These are phyloP conservation scores for Aphanomyces astaci DNA, from an alignment of 352 stramenopile species.

Conservation along the genomic window DNA sequence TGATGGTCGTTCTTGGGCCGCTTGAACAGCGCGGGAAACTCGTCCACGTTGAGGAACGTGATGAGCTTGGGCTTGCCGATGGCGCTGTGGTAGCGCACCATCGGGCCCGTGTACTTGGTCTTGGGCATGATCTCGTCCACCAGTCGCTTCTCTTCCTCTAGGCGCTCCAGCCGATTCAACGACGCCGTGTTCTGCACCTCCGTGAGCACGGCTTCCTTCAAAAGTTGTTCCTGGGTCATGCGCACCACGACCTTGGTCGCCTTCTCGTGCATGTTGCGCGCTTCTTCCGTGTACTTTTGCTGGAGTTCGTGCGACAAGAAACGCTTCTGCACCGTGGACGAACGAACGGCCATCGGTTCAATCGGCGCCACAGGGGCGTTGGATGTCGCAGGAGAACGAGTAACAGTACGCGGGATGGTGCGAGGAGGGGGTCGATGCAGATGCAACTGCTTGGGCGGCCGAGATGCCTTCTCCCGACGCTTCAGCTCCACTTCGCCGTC, in stretches of 20 bases:
- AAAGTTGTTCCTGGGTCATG: conserved; percentile 58
- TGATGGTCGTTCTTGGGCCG: neutral
- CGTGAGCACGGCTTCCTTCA: conserved; percentile 63
- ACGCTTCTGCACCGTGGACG: conserved; percentile 13
- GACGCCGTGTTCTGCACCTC: conserved; percentile 76
- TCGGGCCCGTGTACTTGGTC: conserved; percentile 53
- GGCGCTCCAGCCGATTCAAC: conserved; percentile 62
- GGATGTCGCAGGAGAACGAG: neutral
- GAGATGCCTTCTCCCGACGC: neutral
- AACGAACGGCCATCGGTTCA: conserved; percentile 11
- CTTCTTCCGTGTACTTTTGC: conserved; percentile 38
- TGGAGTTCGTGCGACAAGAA: conserved; percentile 22
- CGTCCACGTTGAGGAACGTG: conserved; percentile 64
- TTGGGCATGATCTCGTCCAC: conserved; percentile 55
- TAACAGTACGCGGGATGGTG: neutral
- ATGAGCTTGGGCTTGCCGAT: conserved; percentile 62
- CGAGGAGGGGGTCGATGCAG: neutral
- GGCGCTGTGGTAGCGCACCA: conserved; percentile 61
- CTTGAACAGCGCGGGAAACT: conserved; percentile 59
- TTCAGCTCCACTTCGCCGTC: conserved; percentile 46
- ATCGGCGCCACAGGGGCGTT: neutral
- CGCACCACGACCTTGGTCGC: conserved; percentile 32
- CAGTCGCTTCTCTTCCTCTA: conserved; percentile 76
- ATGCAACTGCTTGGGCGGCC: neutral
- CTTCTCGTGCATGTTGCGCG: conserved; percentile 46